A percentile compares a stretch with the other conserved stretches of the same genome.
These are phyloP conservation scores for Naganishia sp. DNA, from an alignment of 1,284 basidiomycete genomes.

Conservation along the genomic window DNA sequence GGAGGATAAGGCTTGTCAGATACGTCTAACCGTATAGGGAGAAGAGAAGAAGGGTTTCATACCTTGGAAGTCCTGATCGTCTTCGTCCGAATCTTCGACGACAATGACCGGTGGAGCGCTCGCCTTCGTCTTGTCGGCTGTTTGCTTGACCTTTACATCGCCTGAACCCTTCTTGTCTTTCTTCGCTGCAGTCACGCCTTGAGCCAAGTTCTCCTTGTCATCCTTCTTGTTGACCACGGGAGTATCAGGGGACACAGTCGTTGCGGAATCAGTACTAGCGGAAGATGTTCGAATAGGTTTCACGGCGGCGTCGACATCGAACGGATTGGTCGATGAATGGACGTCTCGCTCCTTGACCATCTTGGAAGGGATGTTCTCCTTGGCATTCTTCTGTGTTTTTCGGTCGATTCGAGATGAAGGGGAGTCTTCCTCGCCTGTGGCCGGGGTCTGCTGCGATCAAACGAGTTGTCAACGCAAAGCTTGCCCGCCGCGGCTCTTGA, in stretches of 20 bases:
- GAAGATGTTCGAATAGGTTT: slow-evolving; percentile 24
- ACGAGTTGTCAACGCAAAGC: not conserved
- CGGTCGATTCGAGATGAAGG: slow-evolving; percentile 22
- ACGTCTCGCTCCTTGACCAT: slow-evolving; percentile 16
- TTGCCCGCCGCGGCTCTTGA: not conserved
- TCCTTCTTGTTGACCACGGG: slow-evolving; percentile 8
- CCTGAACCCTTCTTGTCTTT: slow-evolving; percentile 7
- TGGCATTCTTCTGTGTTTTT: slow-evolving; percentile 6
- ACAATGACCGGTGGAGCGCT: slow-evolving; percentile 15
- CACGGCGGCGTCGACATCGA: slow-evolving; percentile 12
- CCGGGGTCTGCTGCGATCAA: slow-evolving; percentile 14
- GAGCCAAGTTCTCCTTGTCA: slow-evolving; percentile 21
- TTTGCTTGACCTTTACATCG: not conserved
- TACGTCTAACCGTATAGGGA: not conserved
- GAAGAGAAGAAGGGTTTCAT: not conserved
- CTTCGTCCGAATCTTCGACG: slow-evolving; percentile 22
- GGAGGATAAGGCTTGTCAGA: not conserved
- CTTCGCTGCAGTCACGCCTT: slow-evolving; percentile 2
- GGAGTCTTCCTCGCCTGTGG: slow-evolving; percentile 18
- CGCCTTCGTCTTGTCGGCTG: slow-evolving; percentile 28
- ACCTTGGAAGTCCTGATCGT: not conserved
- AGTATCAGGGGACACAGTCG: slow-evolving; percentile 21
- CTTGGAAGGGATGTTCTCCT: slow-evolving; percentile 8
- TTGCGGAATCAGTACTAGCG: slow-evolving; percentile 24
- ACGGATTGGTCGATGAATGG: slow-evolving; percentile 12